These are phyloP conservation scores for Penicillium sp. DNA, from an alignment of 2,329 filamentous ascomycete species.

Conservation along the genomic window DNA sequence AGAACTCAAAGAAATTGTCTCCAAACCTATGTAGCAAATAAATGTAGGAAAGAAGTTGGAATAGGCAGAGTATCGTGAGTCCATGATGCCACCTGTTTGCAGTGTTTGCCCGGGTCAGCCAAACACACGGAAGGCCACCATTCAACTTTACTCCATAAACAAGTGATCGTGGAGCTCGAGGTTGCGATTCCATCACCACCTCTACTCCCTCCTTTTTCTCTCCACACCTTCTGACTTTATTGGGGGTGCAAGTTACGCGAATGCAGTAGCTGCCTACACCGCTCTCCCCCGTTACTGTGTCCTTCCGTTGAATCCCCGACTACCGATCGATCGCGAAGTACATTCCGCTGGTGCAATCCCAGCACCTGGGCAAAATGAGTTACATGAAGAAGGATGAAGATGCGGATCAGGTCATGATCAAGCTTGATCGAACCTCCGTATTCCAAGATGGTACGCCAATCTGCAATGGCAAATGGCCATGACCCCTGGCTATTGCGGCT, in stretches of 20 bases:
- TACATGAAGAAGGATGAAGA: conserved; percentile 99
- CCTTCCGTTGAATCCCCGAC: conserved; percentile 25
- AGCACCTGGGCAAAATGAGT: conserved; percentile 64
- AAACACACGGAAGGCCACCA: conserved; percentile 42
- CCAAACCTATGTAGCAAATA: not conserved
- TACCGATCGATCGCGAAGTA: conserved; percentile 21
- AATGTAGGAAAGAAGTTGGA: not conserved
- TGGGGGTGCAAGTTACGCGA: conserved; percentile 19
- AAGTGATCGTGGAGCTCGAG: conserved; percentile 22
- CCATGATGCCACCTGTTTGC: conserved; percentile 40
- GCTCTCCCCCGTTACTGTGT: conserved; percentile 24
- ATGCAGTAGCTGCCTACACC: conserved; percentile 26
- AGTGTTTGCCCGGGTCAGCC: conserved; percentile 35
- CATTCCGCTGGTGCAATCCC: conserved; percentile 31
- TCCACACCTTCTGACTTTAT: not conserved
- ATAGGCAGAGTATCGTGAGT: conserved; percentile 7
- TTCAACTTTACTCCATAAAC: conserved; percentile 32
- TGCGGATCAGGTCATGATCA: conserved; percentile 87
- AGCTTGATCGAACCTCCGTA: conserved; percentile 95
- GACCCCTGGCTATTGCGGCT: conserved; percentile 22
- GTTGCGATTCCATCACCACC: conserved; percentile 19
- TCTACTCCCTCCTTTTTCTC: conserved; percentile 8
- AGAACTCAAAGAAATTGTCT: not conserved
- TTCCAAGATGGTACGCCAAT: conserved; percentile 86
- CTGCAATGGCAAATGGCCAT: conserved; percentile 10